phyloP scores from a whole-genome alignment of 73 alveolate species.

The Tetrahymena borealis region DNA sequence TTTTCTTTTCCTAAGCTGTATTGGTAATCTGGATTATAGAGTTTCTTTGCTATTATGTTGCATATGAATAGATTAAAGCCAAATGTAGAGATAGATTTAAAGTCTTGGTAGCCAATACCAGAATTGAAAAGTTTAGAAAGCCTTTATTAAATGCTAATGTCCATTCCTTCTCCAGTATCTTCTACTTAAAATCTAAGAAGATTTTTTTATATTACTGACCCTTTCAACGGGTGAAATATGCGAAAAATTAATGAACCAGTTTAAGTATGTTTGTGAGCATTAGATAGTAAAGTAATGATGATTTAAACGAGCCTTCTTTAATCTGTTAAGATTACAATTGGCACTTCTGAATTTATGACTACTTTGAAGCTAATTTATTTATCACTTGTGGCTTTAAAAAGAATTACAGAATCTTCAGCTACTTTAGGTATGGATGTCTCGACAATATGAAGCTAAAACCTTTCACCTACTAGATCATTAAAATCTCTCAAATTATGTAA shows the following conservation, averaged over 20 bases:
- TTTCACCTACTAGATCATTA: not conserved
- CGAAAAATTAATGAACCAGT: not conserved
- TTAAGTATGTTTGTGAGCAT: not conserved
- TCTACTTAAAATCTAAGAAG: not conserved
- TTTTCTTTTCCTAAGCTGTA: not conserved
- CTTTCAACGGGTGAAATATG: not conserved
- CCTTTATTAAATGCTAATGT: not conserved
- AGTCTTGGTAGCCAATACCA: not conserved
- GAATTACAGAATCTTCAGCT: not conserved
- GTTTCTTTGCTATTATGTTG: not conserved
- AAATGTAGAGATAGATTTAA: not conserved
- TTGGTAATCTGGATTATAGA: not conserved
- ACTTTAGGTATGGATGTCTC: not conserved
- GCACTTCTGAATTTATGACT: not conserved
- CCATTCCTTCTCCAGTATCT: not conserved
- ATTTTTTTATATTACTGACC: not conserved
- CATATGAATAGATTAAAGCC: not conserved
- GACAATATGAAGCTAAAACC: not conserved
- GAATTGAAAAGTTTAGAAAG: not conserved
- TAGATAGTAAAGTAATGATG: not conserved
- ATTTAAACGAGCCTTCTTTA: not conserved
- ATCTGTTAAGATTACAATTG: not conserved
- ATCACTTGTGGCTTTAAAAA: not conserved
- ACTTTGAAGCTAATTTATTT: not conserved
- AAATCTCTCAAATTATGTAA: not conserved